phyloP scores from a whole-genome alignment of 2,329 filamentous ascomycete species.

The Aspergillus bombycis region DNA sequence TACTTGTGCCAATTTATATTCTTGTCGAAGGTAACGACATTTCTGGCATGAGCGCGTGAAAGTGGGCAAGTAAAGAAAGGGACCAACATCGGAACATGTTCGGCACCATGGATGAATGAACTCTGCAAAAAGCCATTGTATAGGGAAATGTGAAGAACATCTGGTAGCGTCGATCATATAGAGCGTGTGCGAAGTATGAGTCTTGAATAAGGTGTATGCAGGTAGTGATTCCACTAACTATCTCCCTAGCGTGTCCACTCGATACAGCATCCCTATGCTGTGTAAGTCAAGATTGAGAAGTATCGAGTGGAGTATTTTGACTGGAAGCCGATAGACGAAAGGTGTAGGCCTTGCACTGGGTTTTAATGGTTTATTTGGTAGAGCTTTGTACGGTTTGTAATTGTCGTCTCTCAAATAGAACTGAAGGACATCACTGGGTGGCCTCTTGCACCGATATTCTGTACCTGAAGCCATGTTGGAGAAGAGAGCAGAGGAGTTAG shows the following conservation, averaged over 20 bases:
- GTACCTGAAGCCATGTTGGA: slow-evolving; percentile 6
- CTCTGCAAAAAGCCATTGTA: slow-evolving; percentile 10
- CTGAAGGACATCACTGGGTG: neutral
- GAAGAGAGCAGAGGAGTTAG: too few species aligned
- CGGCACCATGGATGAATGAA: slow-evolving; percentile 12
- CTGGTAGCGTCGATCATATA: slow-evolving; percentile 3
- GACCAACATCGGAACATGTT: slow-evolving; percentile 11
- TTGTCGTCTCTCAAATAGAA: too few species aligned
- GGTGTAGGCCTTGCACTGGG: neutral
- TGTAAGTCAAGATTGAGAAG: slow-evolving; percentile 8
- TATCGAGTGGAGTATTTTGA: slow-evolving; percentile 7
- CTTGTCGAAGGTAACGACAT: slow-evolving; percentile 2
- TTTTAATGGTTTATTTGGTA: neutral
- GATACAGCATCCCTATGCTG: slow-evolving; percentile 9
- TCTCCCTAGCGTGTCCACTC: slow-evolving; percentile 6
- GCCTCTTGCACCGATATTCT: slow-evolving; percentile 2
- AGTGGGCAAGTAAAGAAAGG: slow-evolving; percentile 11
- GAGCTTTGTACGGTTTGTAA: slow-evolving; percentile 7
- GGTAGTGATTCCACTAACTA: slow-evolving; percentile 10
- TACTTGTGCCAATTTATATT: slow-evolving; percentile 6
- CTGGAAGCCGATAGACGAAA: neutral
- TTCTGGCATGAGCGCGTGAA: slow-evolving; percentile 10
- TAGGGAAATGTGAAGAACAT: slow-evolving; percentile 7
- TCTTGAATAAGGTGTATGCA: slow-evolving; percentile 3
- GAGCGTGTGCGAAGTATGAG: slow-evolving; percentile 4